Conservation (phyloP, 257 asterid species). For the Nicotiana paniculata region DNA sequence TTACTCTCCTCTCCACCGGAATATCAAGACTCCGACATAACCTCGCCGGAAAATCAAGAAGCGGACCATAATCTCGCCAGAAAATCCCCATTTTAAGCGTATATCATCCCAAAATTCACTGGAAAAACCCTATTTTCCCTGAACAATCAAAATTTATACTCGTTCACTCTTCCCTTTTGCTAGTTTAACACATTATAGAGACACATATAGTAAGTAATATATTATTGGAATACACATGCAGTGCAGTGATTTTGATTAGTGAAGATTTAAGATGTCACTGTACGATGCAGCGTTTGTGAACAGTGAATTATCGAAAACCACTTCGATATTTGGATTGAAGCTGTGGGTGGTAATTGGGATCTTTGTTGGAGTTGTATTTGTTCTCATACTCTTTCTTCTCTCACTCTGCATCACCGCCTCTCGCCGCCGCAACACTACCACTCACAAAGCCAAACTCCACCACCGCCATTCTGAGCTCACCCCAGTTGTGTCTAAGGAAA, state of each 20-base stretch:
- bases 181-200: neutral
- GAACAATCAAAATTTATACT: neutral
- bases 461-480: conserved; percentile 32
- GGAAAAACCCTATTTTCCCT: neutral
- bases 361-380: conserved; percentile 73
- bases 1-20: neutral
- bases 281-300: conserved; percentile 57
- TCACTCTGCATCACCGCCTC: conserved; percentile 76
- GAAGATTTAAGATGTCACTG: conserved; percentile 42
- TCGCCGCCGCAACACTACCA: conserved; percentile 46
- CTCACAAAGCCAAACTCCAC: conserved; percentile 17
- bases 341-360: conserved; percentile 89
- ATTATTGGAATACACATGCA: conserved; percentile 3
- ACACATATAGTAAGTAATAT: neutral
- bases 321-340: conserved; percentile 74
- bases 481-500: conserved; percentile 73
- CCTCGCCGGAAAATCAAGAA: conserved; percentile 3
- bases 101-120: neutral
- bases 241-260: neutral
- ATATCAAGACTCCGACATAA: neutral
- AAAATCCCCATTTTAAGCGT: neutral
- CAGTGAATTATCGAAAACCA: conserved; percentile 59
- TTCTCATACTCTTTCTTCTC: conserved; percentile 57
- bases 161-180: neutral
- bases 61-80: neutral